These are phyloP conservation scores for Penicillium freii DNA, from an alignment of 2,329 filamentous ascomycete genomes.

Conservation along the genomic window DNA sequence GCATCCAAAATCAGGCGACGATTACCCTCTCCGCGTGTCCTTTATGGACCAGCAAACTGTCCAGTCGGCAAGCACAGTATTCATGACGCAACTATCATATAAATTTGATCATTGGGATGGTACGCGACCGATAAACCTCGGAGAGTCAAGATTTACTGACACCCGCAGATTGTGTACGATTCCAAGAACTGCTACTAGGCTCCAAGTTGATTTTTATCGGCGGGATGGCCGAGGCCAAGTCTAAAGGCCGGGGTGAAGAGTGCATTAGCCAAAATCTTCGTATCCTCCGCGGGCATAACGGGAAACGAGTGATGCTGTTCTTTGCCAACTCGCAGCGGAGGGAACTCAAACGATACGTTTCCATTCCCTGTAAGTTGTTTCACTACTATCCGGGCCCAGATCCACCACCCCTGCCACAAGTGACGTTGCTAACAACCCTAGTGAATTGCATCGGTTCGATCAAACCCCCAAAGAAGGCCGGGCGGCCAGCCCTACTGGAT, in stretches of 20 bases:
- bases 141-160: background rate
- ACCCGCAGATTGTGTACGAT: slow-evolving; percentile 39
- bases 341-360: slow-evolving; percentile 43
- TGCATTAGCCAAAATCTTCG: slow-evolving; percentile 47
- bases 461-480: slow-evolving; percentile 40
- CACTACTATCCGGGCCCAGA: background rate
- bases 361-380: slow-evolving; percentile 36
- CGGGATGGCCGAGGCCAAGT: slow-evolving; percentile 45
- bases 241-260: slow-evolving; percentile 46
- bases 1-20: slow-evolving; percentile 38
- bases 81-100: slow-evolving; percentile 43
- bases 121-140: slow-evolving; percentile 17
- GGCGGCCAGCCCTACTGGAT: slow-evolving; percentile 38
- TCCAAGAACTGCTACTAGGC: slow-evolving; percentile 42
- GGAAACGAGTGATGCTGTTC: slow-evolving; percentile 38
- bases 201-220: slow-evolving; percentile 42
- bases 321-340: slow-evolving; percentile 46
- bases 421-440: slow-evolving; percentile 17
- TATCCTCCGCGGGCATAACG: slow-evolving; percentile 37
- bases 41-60: slow-evolving; percentile 47
- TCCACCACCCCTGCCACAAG: background rate
- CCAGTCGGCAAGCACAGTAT: slow-evolving; percentile 38
- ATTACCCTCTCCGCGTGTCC: slow-evolving; percentile 39
- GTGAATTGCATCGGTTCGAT: slow-evolving; percentile 42
- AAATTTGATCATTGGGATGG: slow-evolving; percentile 45